Base-by-base conservation (phyloP, 148 eudicot species). In the Pharnaceum exiguum region DNA sequence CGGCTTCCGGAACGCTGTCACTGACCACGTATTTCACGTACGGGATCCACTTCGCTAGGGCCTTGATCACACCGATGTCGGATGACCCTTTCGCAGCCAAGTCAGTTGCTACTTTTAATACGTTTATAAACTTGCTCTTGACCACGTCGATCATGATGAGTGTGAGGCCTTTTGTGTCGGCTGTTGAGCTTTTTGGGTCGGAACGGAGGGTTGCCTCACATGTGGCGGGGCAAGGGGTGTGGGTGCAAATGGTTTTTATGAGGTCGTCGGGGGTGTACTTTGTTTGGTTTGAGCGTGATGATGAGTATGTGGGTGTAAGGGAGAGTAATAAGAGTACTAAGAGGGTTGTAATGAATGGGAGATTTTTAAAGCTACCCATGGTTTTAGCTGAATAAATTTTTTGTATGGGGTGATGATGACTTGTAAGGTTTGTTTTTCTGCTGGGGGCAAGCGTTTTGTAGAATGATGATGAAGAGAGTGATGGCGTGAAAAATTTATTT, bases 81-180 rank as follows among this genome's bases (percentile, higher is more conserved):
- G 16, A 70, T 21, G 76, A 47, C 60, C 43, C 35, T 35, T 36
- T 29, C 13, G n/a, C n/a, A n/a, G 51, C 28, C 59, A 76, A 17
- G 8, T 23, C 70, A 45, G 67, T n/a, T 0, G 55, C 66, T n/a
- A 53, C 51, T 2, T 16, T 40, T 1, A 76, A 38, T 2, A 76
- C 59, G n/a, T 71, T 60, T 8, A 56, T 10, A 36, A 76, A 76
- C 31, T 57, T 48, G 33, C 67, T n/a, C 30, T 54, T 63, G 11
- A 76, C 77, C 3, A 65, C 65, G 39, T 71, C 80, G 12, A 76
- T 54, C 70, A 71, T 71, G 67, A 76, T 68, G 24, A 55, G 50
- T 47, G 65, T 68, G 0, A 76, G 59, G 9, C 66, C 60, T 28
- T 47, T 15, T 10, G 59, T 42, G 18, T 70, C 74, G 16, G 66